Evolutionary conservation across 2,329 filamentous ascomycete genomes (phyloP).

Genomic region (Tothia fuscella): DNA sequence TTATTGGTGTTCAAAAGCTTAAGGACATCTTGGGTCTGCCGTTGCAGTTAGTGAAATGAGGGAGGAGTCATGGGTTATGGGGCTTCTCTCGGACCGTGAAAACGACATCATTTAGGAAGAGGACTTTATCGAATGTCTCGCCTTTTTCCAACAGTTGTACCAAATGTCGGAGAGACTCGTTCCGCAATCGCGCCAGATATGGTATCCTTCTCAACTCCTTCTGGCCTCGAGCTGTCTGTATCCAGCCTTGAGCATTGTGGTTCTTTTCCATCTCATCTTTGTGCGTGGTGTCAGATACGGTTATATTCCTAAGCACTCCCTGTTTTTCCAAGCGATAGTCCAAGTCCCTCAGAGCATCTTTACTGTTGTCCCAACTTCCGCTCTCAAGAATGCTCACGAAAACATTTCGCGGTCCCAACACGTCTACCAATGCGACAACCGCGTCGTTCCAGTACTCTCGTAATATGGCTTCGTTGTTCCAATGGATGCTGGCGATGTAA

Average conservation of each 20-base stretch:
- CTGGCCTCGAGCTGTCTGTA: slow-evolving; percentile 37
- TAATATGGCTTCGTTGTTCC: slow-evolving; percentile 4
- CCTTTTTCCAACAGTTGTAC: slow-evolving; percentile 39
- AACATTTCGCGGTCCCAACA: slow-evolving; percentile 51
- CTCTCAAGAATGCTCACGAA: slow-evolving; percentile 58
- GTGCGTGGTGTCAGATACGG: slow-evolving; percentile 48
- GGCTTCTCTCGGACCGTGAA: slow-evolving; percentile 39
- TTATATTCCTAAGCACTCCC: slow-evolving; percentile 43
- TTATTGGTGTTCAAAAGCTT: slow-evolving; percentile 44
- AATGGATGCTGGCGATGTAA: slow-evolving; percentile 4
- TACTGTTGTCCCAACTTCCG: slow-evolving; percentile 58
- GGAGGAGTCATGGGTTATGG: slow-evolving; percentile 9
- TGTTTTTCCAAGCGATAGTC: slow-evolving; percentile 40
- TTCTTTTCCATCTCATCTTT: slow-evolving; percentile 37
- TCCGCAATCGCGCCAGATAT: slow-evolving; percentile 53
- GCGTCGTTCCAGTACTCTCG: slow-evolving; percentile 46
- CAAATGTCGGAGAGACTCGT: slow-evolving; percentile 48
- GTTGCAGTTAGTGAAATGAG: background rate
- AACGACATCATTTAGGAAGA: slow-evolving; percentile 53
- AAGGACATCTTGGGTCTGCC: slow-evolving; percentile 43
- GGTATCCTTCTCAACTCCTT: slow-evolving; percentile 54
- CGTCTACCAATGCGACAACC: slow-evolving; percentile 43
- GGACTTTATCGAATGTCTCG: slow-evolving; percentile 42
- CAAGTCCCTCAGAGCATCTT: slow-evolving; percentile 46
- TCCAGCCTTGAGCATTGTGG: slow-evolving; percentile 47